These are phyloP conservation scores for Porphyra umbilicalis DNA, from an alignment of 31 red algal species.

Conservation along the genomic window DNA sequence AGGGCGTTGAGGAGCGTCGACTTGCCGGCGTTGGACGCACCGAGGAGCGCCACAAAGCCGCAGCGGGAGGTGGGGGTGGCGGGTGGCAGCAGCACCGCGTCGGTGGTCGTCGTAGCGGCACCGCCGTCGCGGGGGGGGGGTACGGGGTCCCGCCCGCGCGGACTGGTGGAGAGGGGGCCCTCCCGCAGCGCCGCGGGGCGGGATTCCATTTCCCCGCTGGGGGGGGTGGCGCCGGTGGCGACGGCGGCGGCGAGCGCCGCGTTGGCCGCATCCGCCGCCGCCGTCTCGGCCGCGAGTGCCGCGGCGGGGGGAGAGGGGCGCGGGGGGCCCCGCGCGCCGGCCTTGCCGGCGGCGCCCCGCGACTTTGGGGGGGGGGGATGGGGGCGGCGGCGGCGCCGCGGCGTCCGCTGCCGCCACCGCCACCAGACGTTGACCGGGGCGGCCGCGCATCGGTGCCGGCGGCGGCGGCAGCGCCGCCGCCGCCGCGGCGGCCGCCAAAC, in stretches of 20 bases:
- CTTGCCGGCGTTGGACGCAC: constrained; percentile 97
- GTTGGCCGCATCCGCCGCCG: not conserved
- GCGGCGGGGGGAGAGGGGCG: not conserved
- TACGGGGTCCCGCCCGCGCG: not conserved
- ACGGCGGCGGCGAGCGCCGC: not conserved
- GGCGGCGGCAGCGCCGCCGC: not conserved
- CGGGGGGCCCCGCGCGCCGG: not conserved
- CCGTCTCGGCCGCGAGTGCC: not conserved
- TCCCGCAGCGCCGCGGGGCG: not conserved
- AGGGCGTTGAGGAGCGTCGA: constrained; percentile 94
- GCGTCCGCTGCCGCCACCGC: not conserved
- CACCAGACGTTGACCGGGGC: no score
- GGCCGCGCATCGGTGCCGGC: not conserved
- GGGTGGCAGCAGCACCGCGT: constrained; percentile 6
- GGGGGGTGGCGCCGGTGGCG: not conserved
- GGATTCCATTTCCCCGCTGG: not conserved
- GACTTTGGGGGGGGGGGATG: not conserved
- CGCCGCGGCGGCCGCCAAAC: not conserved
- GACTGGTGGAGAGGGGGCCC: not conserved
- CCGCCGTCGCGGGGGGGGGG: not conserved
- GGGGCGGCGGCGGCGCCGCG: no score
- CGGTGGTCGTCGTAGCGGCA: not conserved
- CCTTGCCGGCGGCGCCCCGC: not conserved
- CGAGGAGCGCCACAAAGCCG: constrained; percentile 87
- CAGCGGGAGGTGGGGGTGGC: constrained; percentile 22